Evolutionary conservation across 257 asterid species (phyloP), one percentile per base, ranked within the genome.

Genomic region (Nicotiana tabacum): DNA sequence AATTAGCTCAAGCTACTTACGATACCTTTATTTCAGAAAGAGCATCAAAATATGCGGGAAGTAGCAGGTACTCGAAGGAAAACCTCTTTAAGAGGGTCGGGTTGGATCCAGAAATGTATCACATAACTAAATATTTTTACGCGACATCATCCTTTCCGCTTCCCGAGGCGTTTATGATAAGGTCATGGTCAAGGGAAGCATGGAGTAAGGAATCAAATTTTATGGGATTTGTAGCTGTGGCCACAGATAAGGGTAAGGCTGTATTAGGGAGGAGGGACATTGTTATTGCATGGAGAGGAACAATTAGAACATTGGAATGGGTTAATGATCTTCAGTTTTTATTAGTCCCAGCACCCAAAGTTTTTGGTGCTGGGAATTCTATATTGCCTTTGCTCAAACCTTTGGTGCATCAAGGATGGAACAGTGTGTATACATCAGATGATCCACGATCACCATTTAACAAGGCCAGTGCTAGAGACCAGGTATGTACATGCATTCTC

Each of bases 121-220:
- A 78, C 0, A 91, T 90, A 37, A 93, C 97, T 0, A 91, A 88
- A 29, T 95, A 83, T 32, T 33, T 95, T 2, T 95, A 93, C 12
- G 97, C 99, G 0, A 93, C 95, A 0, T 92, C 98, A 0, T 89
- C 92, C 0, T 74, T 87, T 4, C 58, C 81, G 0, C 89, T 92
- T 7, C 94, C 99, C 0, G 98, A 92, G 3, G 92, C 98, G 9
- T 90, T 95, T 79, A 90, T 95, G 15, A 0, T 90, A 30, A 91
- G 64, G 88, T 90, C 98, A 0, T 82, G 88, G 87, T 92, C 98
- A 0, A 83, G 97, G 70, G 95, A 93, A 83, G 91, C 94, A 1
- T 92, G 98, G 99, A 88, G 93, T 66, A 92, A 84, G 85, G 97
- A 93, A 61, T 93, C 98, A 3, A 95, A 95, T 66, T 95, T 97